Base-by-base conservation (phyloP, 2,329 filamentous ascomycete genomes). In the Tolypocladium inflatum region DNA sequence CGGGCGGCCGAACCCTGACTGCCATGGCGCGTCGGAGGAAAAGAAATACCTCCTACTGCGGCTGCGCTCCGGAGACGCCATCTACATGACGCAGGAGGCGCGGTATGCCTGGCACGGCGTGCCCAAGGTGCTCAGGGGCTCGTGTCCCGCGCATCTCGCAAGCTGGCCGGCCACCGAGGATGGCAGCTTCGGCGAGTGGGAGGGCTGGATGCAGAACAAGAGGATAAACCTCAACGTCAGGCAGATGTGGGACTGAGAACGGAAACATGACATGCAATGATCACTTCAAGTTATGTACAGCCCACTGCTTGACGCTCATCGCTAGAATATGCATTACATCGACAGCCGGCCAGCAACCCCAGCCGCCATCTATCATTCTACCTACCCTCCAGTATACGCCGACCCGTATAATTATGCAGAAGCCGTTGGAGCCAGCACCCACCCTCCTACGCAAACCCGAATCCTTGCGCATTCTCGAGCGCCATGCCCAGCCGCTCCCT, bases 21-120 rank as follows among this genome's bases (percentile, higher is more conserved):
- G 48, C 15, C 45, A 54, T 21, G 64, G 68, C 6, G 33, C 38
- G 23, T 17, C 38, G 4, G 37, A 58, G 52, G 39, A 56, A 70
- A 82, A 81, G 63, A 73, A 75, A 30, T 82, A 81, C 60, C 67
- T 88, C 6, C 73, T 86, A 2, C 68, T 96, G 41, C 80, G 88
- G 26, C 76, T 97, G 42, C 80, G 86, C 30, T 96, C 91, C 1
- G 93, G 94, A 0, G 93, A 97, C 74, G 91, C 86, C 0, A 84
- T 97, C 1, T 91, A 95, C 68, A 97, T 99, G 93, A 86, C 84
- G 55, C 82, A 88, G 23, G 79, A 85, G 59, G 88, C 90, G 4
- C 80, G 94, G 50, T 96, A 91, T 73, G 92, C 93, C 2, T 97
- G 93, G 93, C 94, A 97, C 74, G 92, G 90, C 15, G 91, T 97